Percentiles rank a stretch among this genome's conserved stretches.
These are phyloP conservation scores for Globisporangium heterothallicum DNA, from an alignment of 352 stramenopile species.

Conservation along the genomic window DNA sequence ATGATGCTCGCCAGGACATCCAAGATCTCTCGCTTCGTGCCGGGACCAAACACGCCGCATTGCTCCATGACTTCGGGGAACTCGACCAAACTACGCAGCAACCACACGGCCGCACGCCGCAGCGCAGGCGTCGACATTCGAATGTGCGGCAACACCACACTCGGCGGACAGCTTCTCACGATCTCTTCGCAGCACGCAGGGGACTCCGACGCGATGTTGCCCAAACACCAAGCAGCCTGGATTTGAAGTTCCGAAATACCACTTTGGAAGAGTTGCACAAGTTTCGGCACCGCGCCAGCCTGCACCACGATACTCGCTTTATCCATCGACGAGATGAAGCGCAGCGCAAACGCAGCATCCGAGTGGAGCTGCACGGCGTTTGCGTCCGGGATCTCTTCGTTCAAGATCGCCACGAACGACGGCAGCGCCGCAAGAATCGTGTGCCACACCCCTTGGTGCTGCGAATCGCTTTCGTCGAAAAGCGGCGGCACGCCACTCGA, in stretches of 20 bases:
- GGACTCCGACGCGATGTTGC: constrained; percentile 81
- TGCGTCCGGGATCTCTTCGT: constrained; percentile 54
- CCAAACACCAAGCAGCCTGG: constrained; percentile 82
- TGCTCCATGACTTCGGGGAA: constrained; percentile 73
- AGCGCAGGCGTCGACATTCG: constrained; percentile 77
- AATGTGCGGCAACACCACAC: constrained; percentile 70
- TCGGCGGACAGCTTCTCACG: constrained; percentile 61
- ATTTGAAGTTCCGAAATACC: constrained; percentile 87
- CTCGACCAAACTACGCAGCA: constrained; percentile 80
- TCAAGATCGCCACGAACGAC: constrained; percentile 74
- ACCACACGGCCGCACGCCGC: constrained; percentile 72
- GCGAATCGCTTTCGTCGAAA: constrained; percentile 79
- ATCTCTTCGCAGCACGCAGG: constrained; percentile 71
- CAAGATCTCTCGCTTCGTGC: constrained; percentile 70
- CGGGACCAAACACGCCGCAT: constrained; percentile 27
- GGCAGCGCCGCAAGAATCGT: constrained; percentile 79
- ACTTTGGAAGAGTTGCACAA: constrained; percentile 82
- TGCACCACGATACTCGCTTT: constrained; percentile 72
- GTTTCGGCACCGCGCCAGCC: constrained; percentile 60
- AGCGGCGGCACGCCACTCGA: constrained; percentile 80
- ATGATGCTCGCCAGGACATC: constrained; percentile 73
- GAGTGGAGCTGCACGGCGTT: constrained; percentile 74
- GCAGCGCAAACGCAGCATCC: constrained; percentile 80
- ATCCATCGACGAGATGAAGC: constrained; percentile 88
- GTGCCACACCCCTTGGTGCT: constrained; percentile 74